A percentile compares a stretch with the other conserved stretches of the same genome.
phyloP scores from a whole-genome alignment of 73 alveolate genomes.

The Paramecium tetraurelia region DNA sequence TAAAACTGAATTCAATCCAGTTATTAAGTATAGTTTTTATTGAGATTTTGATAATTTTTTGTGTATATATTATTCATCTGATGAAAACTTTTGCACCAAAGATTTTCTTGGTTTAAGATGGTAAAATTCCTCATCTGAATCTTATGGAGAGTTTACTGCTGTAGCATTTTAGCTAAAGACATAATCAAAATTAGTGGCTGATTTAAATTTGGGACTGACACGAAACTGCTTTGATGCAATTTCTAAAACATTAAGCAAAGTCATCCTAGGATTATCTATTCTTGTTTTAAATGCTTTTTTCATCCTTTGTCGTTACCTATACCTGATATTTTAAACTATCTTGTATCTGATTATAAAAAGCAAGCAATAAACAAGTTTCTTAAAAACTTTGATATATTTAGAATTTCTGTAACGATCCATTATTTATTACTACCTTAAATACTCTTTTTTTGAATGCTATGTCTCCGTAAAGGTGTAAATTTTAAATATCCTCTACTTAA shows the following conservation, averaged over 20 bases:
- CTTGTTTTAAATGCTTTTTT: slow-evolving; percentile 9
- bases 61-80: not conserved
- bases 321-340: not conserved
- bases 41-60: not conserved
- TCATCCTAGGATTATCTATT: not conserved
- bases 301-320: not conserved
- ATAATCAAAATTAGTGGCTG: not conserved
- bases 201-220: not conserved
- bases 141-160: slow-evolving; percentile 10
- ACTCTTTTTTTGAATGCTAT: not conserved
- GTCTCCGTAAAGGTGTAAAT: not conserved
- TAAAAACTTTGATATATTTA: not conserved
- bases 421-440: not conserved
- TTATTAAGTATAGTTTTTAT: not conserved
- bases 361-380: not conserved
- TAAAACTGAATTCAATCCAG: not conserved
- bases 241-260: not conserved
- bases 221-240: not conserved
- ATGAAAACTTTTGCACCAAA: not conserved
- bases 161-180: not conserved
- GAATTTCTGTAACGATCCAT: not conserved
- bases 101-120: slow-evolving; percentile 15
- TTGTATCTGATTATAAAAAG: not conserved
- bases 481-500: not conserved
- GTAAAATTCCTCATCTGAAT: slow-evolving; percentile 5